Base-by-base conservation (phyloP, 2,329 filamentous ascomycete genomes). In the Paracoccidioides brasiliensis region DNA sequence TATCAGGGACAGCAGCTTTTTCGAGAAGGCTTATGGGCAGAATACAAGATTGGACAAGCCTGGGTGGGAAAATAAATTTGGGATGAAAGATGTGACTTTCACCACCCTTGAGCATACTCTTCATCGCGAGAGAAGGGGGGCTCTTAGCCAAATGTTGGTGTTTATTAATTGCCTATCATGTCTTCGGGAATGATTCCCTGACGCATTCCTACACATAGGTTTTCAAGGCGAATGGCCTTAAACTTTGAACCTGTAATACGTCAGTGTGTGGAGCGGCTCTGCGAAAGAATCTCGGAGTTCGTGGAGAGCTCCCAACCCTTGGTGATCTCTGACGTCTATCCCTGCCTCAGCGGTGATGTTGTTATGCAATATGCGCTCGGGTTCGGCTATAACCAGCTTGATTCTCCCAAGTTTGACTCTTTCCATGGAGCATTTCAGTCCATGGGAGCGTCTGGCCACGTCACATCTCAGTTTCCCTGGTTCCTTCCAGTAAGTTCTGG, bases 331-430 rank as follows among this genome's bases (percentile, higher is more conserved):
- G 53, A 57, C 4, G 61, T 59, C 33, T 58, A 63, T 49, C 61
- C 60, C 32, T 59, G 60, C 7, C 57, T 64, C 8, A 61, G 61
- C 2, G 62, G 60, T 12, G 64, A 67, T 53, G 60, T 66, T 3
- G 60, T 67, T 7, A 63, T 63, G 59, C 46, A 66, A 45, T 67
- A 65, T 53, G 59, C 60, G 49, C 64, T 64, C 56, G 58, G 58
- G 4, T 57, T 59, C n/a, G 57, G 40, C 37, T 66, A 65, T 55
- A 60, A 63, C 32, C 63, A 63, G 35, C 55, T 66, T 43, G 57
- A 58, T 12, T 56, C 55, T 7, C 56, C 59, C 14, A 60, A 60
- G n/a, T 62, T 62, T 44, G 55, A 59, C 8, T 64, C 59, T 2
- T 58, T 65, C 38, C 64, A 65, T 49, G 61, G 64, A 22, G 59